A percentile compares a stretch with the other conserved stretches of the same genome.
Conservation (phyloP, 2,329 filamentous ascomycete species). For the Cordyceps tenuipes region DNA sequence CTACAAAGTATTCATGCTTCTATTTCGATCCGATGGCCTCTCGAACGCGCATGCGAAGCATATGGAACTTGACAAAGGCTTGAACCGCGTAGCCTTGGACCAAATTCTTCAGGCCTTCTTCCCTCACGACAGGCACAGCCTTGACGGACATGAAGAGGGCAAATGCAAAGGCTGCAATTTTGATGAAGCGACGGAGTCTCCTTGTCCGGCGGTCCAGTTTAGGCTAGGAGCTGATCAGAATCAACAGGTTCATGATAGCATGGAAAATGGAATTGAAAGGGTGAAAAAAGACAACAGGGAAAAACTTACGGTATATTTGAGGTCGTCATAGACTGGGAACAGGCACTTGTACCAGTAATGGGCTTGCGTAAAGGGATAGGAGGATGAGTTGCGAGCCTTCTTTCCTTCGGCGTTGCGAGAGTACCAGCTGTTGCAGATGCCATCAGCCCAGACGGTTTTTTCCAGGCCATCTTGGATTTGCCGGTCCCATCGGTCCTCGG, state of each 20-base stretch:
- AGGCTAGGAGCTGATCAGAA: background rate
- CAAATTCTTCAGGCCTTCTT: slow-evolving; percentile 3
- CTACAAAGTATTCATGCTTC: background rate
- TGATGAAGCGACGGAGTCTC: background rate
- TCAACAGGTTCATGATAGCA: background rate
- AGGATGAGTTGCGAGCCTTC: slow-evolving; percentile 25
- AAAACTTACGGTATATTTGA: slow-evolving; percentile 24
- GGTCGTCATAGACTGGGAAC: slow-evolving; percentile 27
- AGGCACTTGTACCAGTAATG: slow-evolving; percentile 29
- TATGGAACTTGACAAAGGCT: slow-evolving; percentile 2
- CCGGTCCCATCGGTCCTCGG: slow-evolving; percentile 26
- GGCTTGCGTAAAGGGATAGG: slow-evolving; percentile 28
- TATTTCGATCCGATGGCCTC: background rate
- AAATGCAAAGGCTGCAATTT: background rate
- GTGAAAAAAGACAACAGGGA: background rate
- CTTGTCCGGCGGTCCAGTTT: background rate
- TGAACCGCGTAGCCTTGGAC: slow-evolving; percentile 5
- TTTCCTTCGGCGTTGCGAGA: slow-evolving; percentile 18
- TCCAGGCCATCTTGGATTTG: slow-evolving; percentile 25
- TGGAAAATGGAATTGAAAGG: no score
- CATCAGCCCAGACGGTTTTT: slow-evolving; percentile 26
- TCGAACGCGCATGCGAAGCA: slow-evolving; percentile 1
- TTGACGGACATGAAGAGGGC: slow-evolving; percentile 3
- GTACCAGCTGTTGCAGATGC: slow-evolving; percentile 32
- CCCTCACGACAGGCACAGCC: background rate